A percentile compares a stretch with the other conserved stretches of the same genome.
phyloP scores from a whole-genome alignment of 495 filamentous ascomycete genomes.

The Trichoderma virens region DNA sequence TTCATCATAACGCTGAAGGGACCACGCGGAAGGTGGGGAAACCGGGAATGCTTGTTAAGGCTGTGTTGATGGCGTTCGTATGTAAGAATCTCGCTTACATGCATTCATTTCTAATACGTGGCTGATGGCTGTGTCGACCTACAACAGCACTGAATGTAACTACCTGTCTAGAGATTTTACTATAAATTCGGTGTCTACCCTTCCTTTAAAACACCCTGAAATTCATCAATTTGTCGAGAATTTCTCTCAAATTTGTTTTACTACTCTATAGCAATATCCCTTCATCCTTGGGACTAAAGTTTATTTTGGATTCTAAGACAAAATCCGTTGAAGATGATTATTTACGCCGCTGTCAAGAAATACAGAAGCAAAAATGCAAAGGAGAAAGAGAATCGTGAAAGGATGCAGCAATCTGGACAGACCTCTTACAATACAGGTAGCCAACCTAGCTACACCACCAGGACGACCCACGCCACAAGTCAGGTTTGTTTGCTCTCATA shows the following conservation, averaged over 20 bases:
- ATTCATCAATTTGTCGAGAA: not conserved
- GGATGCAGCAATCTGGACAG: not conserved
- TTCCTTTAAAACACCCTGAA: not conserved
- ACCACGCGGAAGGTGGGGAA: not conserved
- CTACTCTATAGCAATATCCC: not conserved
- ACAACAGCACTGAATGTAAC: not conserved
- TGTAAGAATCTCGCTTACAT: not conserved
- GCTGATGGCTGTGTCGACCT: not conserved
- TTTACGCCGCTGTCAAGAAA: not conserved
- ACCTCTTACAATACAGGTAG: not conserved
- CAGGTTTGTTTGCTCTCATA: not conserved
- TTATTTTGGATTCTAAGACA: not conserved
- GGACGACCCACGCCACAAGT: not conserved
- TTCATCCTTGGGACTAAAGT: not conserved
- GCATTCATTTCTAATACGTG: not conserved
- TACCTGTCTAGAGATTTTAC: not conserved
- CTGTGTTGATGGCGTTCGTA: not conserved
- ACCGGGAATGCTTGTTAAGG: not conserved
- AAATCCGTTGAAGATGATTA: not conserved
- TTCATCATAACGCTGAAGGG: not conserved
- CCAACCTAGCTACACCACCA: not conserved
- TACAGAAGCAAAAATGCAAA: not conserved
- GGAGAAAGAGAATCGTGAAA: not conserved
- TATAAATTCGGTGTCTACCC: not conserved
- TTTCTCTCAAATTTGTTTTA: not conserved